These are phyloP conservation scores for Metschnikowia bowlesiae DNA, from an alignment of 805 yeast species.

Conservation along the genomic window DNA sequence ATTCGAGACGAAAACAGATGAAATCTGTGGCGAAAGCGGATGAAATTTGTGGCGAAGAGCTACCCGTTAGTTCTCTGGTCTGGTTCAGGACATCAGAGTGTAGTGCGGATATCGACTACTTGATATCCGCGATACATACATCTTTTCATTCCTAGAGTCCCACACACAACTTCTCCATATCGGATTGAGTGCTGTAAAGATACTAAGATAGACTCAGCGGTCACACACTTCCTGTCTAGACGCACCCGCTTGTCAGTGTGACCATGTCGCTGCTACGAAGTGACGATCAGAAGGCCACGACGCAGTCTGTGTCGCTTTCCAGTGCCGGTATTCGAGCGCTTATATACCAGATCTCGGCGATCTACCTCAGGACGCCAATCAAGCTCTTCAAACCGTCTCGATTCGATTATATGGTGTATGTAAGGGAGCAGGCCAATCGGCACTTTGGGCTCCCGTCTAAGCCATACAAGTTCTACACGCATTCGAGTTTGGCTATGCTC, in stretches of 20 bases:
- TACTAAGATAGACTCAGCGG: neutral
- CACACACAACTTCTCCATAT: no score
- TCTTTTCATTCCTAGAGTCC: no score
- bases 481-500: constrained; percentile 74
- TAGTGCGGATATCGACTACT: neutral
- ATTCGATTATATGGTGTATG: constrained; percentile 76
- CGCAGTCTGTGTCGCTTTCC: constrained; percentile 63
- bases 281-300: constrained; percentile 17
- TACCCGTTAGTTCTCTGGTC: no score
- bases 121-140: neutral
- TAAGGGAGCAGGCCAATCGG: constrained; percentile 47
- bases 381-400: constrained; percentile 88
- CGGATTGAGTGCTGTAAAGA: neutral
- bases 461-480: constrained; percentile 59
- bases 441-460: constrained; percentile 41
- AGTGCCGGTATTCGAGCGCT: constrained; percentile 86
- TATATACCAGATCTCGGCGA: constrained; percentile 68
- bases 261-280: constrained; percentile 10
- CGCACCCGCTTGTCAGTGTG: no score
- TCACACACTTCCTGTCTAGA: no score
- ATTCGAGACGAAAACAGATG: no score
- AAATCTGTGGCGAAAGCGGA: no score
- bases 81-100: no score
- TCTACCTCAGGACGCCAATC: constrained; percentile 77
- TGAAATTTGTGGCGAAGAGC: no score